Base-by-base conservation (phyloP, 768 basidiomycete species). In the Gyrodon lividus region DNA sequence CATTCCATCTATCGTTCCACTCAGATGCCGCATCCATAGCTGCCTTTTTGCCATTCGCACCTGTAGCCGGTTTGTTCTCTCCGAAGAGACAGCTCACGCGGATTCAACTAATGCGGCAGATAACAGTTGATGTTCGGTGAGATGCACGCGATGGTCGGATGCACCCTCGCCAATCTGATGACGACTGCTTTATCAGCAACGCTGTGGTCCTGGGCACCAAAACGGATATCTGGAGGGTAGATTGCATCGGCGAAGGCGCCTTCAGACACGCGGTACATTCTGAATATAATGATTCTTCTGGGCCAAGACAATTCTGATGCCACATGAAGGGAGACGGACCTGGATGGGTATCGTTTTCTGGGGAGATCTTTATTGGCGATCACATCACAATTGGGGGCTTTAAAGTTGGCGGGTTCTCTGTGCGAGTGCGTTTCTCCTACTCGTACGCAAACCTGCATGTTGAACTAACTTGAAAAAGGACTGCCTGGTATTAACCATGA, bases 191-290 rank as follows among this genome's bases (percentile, higher is more conserved):
- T 44, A 40, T 17, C 55, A 84, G 82, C 37, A 81, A 82, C 57
- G 60, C 72, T 2, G 52, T 75, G 16, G 59, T 78, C 16, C 58
- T 74, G 8, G 78, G 77, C 1, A 77, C 79, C n/a, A 86, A 83
- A 64, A 77, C 84, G 2, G 82, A 87, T 56, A 88, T 88, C 20
- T 89, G 86, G 85, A 72, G 79, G 50, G 75, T 81, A 1, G 83
- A 83, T 55, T 73, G 70, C 49, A 81, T 87, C 33, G 86, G 86
- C 7, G 80, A 82, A 59, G 86, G 77, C n/a, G 66, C 63, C 10
- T 86, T 89, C 59, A 76, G 64, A 54, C 79, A 78, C 59, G 70
- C 72, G 52, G 85, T 86, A 52, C 26, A 82, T 72, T 19, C 26
- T 34, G 40, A 24, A 44, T 31, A 22, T 3, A 17, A 8, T 6